A percentile compares a stretch with the other conserved stretches of the same genome.
These are phyloP conservation scores for Rhodosporidiobolus sp. DNA, from an alignment of 768 basidiomycete species.

Conservation along the genomic window DNA sequence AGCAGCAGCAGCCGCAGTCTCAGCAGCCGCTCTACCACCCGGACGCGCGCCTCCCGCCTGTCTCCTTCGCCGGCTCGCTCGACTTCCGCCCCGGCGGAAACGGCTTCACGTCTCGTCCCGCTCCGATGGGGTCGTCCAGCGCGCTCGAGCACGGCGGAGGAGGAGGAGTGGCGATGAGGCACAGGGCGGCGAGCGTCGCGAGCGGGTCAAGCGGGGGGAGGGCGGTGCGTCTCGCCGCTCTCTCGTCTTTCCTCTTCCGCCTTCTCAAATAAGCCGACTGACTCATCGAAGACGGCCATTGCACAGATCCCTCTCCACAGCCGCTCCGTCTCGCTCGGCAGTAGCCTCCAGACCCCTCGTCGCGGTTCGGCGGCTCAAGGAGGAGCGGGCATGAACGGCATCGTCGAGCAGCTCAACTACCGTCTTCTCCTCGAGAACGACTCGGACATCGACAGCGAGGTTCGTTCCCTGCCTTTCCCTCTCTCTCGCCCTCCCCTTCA, in stretches of 20 bases:
- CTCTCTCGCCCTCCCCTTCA: neutral
- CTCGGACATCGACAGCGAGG: slow-evolving; percentile 29
- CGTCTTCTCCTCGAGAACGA: slow-evolving; percentile 29
- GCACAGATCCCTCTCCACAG: neutral
- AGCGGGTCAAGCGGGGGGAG: neutral
- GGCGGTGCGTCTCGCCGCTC: neutral
- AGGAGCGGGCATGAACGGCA: neutral
- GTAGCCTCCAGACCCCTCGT: neutral
- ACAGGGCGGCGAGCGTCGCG: neutral
- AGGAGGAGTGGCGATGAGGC: neutral
- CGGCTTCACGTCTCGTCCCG: too few relatives aligned
- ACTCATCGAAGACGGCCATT: neutral
- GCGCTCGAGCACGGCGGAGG: neutral
- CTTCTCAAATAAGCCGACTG: neutral
- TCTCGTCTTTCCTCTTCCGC: neutral
- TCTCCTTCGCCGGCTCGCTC: too few relatives aligned
- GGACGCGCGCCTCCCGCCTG: too few relatives aligned
- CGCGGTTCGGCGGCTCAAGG: too few relatives aligned
- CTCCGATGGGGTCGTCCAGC: too few relatives aligned
- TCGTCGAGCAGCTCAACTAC: slow-evolving; percentile 20
- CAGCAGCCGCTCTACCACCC: too few relatives aligned
- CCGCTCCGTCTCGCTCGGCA: neutral
- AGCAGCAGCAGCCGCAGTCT: neutral
- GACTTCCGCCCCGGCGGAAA: too few relatives aligned
- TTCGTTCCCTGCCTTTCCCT: neutral